These are phyloP conservation scores for Metschnikowia lochheadii DNA, from an alignment of 805 yeast genomes.

Conservation along the genomic window DNA sequence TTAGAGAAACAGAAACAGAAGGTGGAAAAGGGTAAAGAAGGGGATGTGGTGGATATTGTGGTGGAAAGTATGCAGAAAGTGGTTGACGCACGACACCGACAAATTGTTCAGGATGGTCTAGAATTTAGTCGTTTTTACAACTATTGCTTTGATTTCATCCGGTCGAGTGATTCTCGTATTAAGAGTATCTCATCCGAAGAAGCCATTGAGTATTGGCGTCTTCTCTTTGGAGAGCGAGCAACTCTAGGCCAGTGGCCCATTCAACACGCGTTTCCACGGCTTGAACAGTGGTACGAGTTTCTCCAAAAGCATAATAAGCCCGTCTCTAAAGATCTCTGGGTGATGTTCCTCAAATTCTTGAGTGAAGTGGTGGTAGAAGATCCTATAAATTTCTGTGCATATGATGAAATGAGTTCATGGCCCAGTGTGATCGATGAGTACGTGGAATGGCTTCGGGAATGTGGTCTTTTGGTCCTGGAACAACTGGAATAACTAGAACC, in stretches of 20 bases:
- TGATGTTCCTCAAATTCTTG: slow-evolving; percentile 70
- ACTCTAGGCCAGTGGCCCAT: not conserved
- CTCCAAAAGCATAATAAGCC: slow-evolving; percentile 41
- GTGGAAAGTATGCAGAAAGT: slow-evolving; percentile 37
- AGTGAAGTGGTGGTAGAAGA: slow-evolving; percentile 45
- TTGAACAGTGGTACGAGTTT: slow-evolving; percentile 58
- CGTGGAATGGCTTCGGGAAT: slow-evolving; percentile 51
- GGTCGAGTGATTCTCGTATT: slow-evolving; percentile 49
- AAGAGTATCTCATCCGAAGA: slow-evolving; percentile 54
- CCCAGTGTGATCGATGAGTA: slow-evolving; percentile 84
- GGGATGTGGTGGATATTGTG: no score
- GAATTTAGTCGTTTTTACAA: slow-evolving; percentile 60
- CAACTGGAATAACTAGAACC: not conserved
- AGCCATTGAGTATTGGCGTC: slow-evolving; percentile 74
- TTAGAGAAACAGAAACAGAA: no score
- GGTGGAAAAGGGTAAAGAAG: no score
- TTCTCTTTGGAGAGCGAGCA: slow-evolving; percentile 43
- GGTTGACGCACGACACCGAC: slow-evolving; percentile 6
- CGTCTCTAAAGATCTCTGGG: slow-evolving; percentile 78
- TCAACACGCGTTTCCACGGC: slow-evolving; percentile 22
- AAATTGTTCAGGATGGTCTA: slow-evolving; percentile 23
- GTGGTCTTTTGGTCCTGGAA: slow-evolving; percentile 12
- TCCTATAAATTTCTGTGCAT: slow-evolving; percentile 45
- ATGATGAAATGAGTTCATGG: slow-evolving; percentile 87
- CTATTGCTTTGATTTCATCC: slow-evolving; percentile 63